Evolutionary conservation across 139 green algal species (phyloP).

Genomic region (Asterochloris erici): DNA sequence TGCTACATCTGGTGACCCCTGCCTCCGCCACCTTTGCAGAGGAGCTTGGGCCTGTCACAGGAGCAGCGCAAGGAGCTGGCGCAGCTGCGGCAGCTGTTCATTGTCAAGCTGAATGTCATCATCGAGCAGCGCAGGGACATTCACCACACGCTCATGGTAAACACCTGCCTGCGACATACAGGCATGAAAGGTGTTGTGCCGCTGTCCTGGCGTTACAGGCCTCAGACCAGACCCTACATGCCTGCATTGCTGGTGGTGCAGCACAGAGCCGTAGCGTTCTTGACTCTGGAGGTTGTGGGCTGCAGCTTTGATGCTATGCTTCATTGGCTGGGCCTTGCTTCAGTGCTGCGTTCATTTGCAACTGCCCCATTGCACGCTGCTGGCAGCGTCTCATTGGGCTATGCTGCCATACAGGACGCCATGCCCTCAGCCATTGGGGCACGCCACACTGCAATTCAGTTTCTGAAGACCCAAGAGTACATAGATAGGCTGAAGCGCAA

Average conservation of each 20-base stretch:
- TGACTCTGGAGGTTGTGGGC: too few relatives aligned
- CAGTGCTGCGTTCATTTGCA: too few relatives aligned
- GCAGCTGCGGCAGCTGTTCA: slow-evolving; percentile 36
- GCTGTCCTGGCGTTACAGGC: too few relatives aligned
- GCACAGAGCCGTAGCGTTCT: too few relatives aligned
- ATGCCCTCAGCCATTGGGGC: slow-evolving; percentile 16
- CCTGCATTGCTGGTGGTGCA: neutral
- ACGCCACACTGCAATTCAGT: slow-evolving; percentile 18
- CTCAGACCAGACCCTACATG: neutral
- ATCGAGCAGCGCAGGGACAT: slow-evolving; percentile 21
- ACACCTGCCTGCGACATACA: too few relatives aligned
- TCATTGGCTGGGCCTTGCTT: too few relatives aligned
- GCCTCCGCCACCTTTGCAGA: neutral
- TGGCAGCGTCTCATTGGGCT: too few relatives aligned
- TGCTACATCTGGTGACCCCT: neutral
- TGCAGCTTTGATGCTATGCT: too few relatives aligned
- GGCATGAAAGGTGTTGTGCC: too few relatives aligned
- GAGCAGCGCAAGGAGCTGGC: slow-evolving; percentile 31
- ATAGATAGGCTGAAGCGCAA: slow-evolving; percentile 32
- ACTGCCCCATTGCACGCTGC: too few relatives aligned
- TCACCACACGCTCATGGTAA: neutral
- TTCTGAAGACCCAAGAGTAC: slow-evolving; percentile 24
- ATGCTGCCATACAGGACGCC: neutral
- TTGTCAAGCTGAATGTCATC: slow-evolving; percentile 28
- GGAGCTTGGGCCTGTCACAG: slow-evolving; percentile 22